Conservation (phyloP, 1,284 basidiomycete genomes). For the Heliocybe sulcata region DNA sequence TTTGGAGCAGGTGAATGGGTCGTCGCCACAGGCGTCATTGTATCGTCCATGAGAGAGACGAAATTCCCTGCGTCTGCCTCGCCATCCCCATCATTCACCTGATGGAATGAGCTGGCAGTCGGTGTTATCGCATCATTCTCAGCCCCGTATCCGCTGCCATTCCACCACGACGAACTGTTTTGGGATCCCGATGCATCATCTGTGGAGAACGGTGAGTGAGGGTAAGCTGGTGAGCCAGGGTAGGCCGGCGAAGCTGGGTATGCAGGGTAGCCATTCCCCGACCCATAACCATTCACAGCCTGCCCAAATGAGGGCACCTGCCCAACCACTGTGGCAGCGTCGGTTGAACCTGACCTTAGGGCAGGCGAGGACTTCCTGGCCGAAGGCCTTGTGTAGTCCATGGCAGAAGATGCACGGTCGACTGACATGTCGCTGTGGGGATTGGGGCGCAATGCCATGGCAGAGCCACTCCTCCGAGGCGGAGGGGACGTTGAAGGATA, state of each 20-base stretch:
- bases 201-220: background rate
- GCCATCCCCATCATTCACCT: constrained; percentile 31
- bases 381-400: constrained; percentile 53
- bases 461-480: constrained; percentile 53
- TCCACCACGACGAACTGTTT: constrained; percentile 50
- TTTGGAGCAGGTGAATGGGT: constrained; percentile 20
- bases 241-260: background rate
- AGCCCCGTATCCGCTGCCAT: constrained; percentile 28
- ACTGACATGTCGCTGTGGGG: constrained; percentile 40
- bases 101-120: constrained; percentile 56
- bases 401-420: constrained; percentile 69
- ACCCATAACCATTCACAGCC: constrained; percentile 22
- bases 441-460: constrained; percentile 44
- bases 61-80: constrained; percentile 52
- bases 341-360: constrained; percentile 47
- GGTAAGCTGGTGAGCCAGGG: background rate
- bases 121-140: constrained; percentile 51
- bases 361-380: constrained; percentile 39
- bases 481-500: constrained; percentile 31
- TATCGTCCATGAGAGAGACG: constrained; percentile 79
- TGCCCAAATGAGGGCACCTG: constrained; percentile 36
- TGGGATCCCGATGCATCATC: background rate
- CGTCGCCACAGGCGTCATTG: constrained; percentile 36
- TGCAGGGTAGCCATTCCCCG: constrained; percentile 10
- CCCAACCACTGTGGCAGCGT: constrained; percentile 39